phyloP scores from a whole-genome alignment of 2,329 filamentous ascomycete species.

The Colletotrichum chrysophilum region DNA sequence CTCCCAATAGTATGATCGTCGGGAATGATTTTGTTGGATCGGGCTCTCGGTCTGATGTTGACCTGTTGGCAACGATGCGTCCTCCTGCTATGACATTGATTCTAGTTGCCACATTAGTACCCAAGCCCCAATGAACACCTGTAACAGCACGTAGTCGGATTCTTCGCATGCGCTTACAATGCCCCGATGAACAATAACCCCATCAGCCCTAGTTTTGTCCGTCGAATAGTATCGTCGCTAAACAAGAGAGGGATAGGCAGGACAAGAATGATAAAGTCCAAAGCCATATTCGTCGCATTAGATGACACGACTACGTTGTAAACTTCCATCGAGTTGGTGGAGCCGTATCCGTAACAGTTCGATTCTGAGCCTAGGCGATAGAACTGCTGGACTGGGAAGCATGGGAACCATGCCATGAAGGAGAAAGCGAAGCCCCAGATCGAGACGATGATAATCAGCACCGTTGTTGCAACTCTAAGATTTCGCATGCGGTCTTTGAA shows the following conservation, averaged over 20 bases:
- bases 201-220: not conserved
- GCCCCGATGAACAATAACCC: not conserved
- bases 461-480: not conserved
- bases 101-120: not conserved
- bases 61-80: slow-evolving; percentile 1
- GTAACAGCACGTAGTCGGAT: not conserved
- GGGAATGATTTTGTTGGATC: not conserved
- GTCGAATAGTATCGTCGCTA: not conserved
- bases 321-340: not conserved
- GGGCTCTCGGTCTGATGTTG: not conserved
- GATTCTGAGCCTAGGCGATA: not conserved
- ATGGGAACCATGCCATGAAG: slow-evolving; percentile 11
- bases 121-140: not conserved
- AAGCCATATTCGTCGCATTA: not conserved
- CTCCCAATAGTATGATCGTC: not conserved
- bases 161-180: not conserved
- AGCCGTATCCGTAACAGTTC: slow-evolving; percentile 4
- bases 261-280: slow-evolving; percentile 5
- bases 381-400: slow-evolving; percentile 5
- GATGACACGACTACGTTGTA: not conserved
- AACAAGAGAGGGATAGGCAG: not conserved
- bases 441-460: not conserved
- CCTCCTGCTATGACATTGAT: not conserved
- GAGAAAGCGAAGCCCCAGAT: not conserved
- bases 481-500: not conserved